Base-by-base conservation (phyloP, 176 grass and related monocot genomes). In the Carex kokanica region DNA sequence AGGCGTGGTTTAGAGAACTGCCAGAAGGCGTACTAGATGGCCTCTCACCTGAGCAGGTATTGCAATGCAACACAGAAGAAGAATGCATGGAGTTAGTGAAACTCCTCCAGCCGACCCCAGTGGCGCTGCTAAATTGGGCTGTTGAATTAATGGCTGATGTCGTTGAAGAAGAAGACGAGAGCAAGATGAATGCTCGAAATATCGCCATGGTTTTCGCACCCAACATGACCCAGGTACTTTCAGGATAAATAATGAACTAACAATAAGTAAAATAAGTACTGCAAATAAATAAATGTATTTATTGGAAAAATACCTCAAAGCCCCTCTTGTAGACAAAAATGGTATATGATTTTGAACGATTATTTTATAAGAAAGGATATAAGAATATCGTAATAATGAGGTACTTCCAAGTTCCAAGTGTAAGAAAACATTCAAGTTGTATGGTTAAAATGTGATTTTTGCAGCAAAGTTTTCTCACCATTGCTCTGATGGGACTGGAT, bases 141-240 rank as follows among this genome's bases (percentile, higher is more conserved):
- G 84, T 98, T 55, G 95, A 93, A 21, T 87, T 98, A 31, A 98
- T 95, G 95, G 86, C 92, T 54, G 92, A 98, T 13, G 92, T 98
- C 2, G 92, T 98, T 3, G 86, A 98, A 78, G 95, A 93, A 49
- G 95, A 98, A 83, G 91, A 95, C 38, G 45, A 84, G 60, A 98
- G 93, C 87, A 98, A 98, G 86, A 98, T 93, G 95, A 98, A 98
- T 79, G 92, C 92, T 34, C 90, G 95, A 74, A 98, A 98, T 66
- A 95, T 98, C 36, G 91, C 95, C 5, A 95, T 98, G 95, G 92
- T 95, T 47, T 98, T 98, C 67, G 84, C 95, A 49, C 95, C 95
- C 57, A 98, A 98, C 84, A 93, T 95, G 95, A 95, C 95, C n/a
- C 92, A 98, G 86, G 95, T 98, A 87, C 31, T 66, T 84, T 59